Evolutionary conservation across 257 asterid genomes (phyloP).

Genomic region (Solanum verrucosum): DNA sequence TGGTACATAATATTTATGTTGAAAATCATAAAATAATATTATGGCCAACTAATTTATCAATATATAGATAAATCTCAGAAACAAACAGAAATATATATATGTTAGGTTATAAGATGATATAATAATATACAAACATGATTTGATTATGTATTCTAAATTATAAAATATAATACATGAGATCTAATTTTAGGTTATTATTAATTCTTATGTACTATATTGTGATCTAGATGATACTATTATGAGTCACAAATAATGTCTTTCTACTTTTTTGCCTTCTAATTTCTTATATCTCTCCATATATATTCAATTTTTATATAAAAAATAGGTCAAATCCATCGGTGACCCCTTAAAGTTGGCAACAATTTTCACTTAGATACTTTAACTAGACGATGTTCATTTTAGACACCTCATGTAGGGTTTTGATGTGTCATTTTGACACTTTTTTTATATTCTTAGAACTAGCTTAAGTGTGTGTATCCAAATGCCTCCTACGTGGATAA

Average conservation of each 20-base stretch:
- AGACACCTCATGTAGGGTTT: too few relatives aligned
- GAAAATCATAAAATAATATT: background rate
- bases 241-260: background rate
- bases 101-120: background rate
- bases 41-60: background rate
- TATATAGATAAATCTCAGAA: background rate
- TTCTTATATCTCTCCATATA: background rate
- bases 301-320: background rate
- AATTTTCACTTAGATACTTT: too few relatives aligned
- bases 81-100: background rate
- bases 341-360: too few relatives aligned
- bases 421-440: too few relatives aligned
- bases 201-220: background rate
- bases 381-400: too few relatives aligned
- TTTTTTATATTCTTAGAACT: too few relatives aligned
- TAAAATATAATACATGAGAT: background rate
- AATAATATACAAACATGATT: background rate
- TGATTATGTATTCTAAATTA: background rate
- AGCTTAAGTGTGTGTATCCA: too few relatives aligned
- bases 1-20: background rate
- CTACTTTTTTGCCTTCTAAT: background rate
- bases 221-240: background rate
- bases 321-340: too few relatives aligned
- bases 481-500: too few relatives aligned
- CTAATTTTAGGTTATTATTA: background rate